These are phyloP conservation scores for Fusarium verticillioides DNA, from an alignment of 2,329 filamentous ascomycete genomes.

Conservation along the genomic window DNA sequence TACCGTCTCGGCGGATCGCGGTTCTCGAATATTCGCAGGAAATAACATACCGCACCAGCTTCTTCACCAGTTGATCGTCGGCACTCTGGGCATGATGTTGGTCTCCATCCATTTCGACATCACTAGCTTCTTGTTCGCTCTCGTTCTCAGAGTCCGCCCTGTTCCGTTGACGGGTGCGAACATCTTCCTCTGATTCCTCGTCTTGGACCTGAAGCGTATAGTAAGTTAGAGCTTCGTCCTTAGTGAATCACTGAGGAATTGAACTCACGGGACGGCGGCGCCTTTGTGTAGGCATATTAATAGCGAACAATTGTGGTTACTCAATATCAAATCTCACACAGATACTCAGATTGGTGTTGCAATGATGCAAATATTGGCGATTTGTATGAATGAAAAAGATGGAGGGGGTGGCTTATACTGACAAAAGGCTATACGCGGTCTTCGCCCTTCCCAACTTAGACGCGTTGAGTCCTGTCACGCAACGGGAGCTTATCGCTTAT, in stretches of 20 bases:
- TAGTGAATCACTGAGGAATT: slow-evolving; percentile 22
- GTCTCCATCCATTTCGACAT: slow-evolving; percentile 50
- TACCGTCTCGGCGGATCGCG: slow-evolving; percentile 69
- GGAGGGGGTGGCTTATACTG: slow-evolving; percentile 16
- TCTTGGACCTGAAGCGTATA: slow-evolving; percentile 34
- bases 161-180: slow-evolving; percentile 48
- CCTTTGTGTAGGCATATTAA: slow-evolving; percentile 49
- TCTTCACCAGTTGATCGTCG: slow-evolving; percentile 68
- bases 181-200: slow-evolving; percentile 50
- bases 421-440: slow-evolving; percentile 30
- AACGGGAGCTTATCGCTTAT: slow-evolving; percentile 33
- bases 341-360: neutral
- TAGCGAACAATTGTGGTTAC: neutral
- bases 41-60: slow-evolving; percentile 74
- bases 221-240: slow-evolving; percentile 17
- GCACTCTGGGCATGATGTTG: slow-evolving; percentile 50
- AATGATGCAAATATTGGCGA: neutral
- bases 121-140: slow-evolving; percentile 51
- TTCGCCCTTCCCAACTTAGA: neutral
- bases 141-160: slow-evolving; percentile 44
- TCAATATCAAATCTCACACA: neutral
- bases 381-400: neutral
- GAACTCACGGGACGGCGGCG: slow-evolving; percentile 48
- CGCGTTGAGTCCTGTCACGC: slow-evolving; percentile 28
- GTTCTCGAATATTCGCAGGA: slow-evolving; percentile 73